Evolutionary conservation across 345 rosid species (phyloP).

Genomic region (Cardiospermum halicacabum): DNA sequence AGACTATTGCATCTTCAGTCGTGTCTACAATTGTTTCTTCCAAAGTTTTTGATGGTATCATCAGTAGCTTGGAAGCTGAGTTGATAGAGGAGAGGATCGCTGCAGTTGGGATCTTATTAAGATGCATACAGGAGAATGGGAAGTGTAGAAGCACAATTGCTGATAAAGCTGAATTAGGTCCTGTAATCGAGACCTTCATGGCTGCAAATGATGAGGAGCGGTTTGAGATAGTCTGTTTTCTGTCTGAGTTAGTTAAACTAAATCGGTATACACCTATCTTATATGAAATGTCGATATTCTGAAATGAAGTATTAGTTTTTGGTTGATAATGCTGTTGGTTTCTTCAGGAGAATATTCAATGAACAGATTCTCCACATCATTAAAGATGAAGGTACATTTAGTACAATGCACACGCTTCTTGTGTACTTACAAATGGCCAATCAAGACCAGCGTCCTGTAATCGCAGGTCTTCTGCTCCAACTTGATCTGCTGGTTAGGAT

Average conservation of each 20-base stretch:
- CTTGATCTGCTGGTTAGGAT: conserved; percentile 63
- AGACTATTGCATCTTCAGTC: conserved; percentile 30
- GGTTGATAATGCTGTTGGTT: background rate
- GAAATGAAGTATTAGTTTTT: background rate
- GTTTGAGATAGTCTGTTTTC: conserved; percentile 46
- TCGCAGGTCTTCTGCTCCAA: conserved; percentile 62
- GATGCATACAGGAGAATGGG: conserved; percentile 56
- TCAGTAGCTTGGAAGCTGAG: conserved; percentile 49
- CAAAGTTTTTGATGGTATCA: conserved; percentile 31
- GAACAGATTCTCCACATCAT: conserved; percentile 57
- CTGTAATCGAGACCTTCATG: conserved; percentile 45
- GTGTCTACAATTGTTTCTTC: conserved; percentile 33
- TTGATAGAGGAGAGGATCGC: conserved; percentile 51
- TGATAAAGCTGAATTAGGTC: conserved; percentile 47
- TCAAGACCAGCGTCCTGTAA: conserved; percentile 43
- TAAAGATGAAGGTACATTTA: conserved; percentile 50
- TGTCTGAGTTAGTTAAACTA: conserved; percentile 51
- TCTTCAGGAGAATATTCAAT: conserved; percentile 45
- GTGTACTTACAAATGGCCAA: conserved; percentile 46
- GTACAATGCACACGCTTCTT: conserved; percentile 62
- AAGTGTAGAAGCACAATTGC: conserved; percentile 56
- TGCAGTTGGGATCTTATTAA: conserved; percentile 42
- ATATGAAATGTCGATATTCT: background rate
- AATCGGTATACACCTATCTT: conserved; percentile 42
- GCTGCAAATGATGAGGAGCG: conserved; percentile 35